Evolutionary conservation across 768 basidiomycete genomes (phyloP), one percentile per base, ranked within the genome.

Genomic region (Mycena crocata): DNA sequence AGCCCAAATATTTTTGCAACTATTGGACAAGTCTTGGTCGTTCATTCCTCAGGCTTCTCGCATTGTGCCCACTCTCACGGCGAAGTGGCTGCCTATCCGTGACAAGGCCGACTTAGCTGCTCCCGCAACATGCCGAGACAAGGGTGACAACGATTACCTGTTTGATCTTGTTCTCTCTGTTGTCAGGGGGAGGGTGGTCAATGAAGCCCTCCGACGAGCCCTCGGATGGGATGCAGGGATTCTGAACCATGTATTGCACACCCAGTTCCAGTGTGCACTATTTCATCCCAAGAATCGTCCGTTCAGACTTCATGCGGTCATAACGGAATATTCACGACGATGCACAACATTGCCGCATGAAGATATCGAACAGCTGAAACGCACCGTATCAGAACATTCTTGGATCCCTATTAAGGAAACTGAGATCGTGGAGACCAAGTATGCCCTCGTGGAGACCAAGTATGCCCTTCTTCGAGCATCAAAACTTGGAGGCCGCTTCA

Each of bases 151-250:
- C 24, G 9, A 8, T 12, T 58, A 40, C n/a, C 39, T 71, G 7
- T 71, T 67, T 46, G 70, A 71, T 32, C 45, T 71, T 8, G 63
- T 68, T 34, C 48, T 68, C 24, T 55, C 37, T 9, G 13, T 45
- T 2, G 59, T 68, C 50, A 17, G 45, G n/a, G 50, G 39, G 14
- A 49, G 42, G 32, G 45, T 71, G 15, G 14, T 28, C 19, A 44
- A 59, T 55, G 14, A 26, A 26, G 39, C 32, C n/a, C 63, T 71
- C 32, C 62, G 63, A 45, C 23, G 6, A 17, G 37, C 40, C 8
- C 21, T 71, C 28, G 70, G 63, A 21, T 71, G 70, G 70, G 52
- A 56, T 26, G n/a, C n/a, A n/a, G 26, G 15, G 9, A 30, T 68
- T 30, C 58, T 66, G 13, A 57, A 32, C 5, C 48, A 19, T 34